Evolutionary conservation across 257 asterid genomes (phyloP).

Genomic region (Solanum gracilifrons): DNA sequence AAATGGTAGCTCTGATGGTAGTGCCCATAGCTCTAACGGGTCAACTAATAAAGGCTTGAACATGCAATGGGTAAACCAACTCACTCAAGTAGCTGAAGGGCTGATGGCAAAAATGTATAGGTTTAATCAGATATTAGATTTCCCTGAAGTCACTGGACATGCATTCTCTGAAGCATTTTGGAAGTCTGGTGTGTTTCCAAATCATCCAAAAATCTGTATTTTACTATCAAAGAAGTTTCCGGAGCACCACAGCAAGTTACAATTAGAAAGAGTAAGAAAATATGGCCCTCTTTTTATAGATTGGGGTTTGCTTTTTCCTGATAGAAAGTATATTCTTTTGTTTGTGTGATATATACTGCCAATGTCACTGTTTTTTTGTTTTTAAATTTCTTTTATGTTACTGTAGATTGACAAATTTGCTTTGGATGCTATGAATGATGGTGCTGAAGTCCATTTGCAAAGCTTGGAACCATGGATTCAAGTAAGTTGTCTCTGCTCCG

Average conservation of each 20-base stretch:
- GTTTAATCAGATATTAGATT: conserved; percentile 87
- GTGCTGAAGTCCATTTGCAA: conserved; percentile 80
- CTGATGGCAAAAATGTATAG: conserved; percentile 94
- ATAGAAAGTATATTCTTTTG: background rate
- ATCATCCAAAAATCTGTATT: conserved; percentile 77
- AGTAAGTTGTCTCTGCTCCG: conserved; percentile 21
- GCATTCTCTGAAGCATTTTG: conserved; percentile 83
- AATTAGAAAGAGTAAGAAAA: conserved; percentile 81
- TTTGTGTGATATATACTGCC: conserved; percentile 5
- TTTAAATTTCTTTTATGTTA: background rate
- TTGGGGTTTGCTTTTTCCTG: background rate
- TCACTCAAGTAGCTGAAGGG: conserved; percentile 92
- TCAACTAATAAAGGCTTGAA: conserved; percentile 74
- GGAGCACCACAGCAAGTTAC: conserved; percentile 92
- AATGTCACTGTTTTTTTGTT: background rate
- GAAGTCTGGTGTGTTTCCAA: conserved; percentile 94
- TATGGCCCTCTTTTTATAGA: background rate
- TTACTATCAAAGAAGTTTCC: conserved; percentile 92
- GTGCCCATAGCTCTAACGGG: conserved; percentile 38
- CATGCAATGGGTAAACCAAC: conserved; percentile 98
- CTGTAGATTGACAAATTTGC: conserved; percentile 84
- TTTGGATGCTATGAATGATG: conserved; percentile 74
- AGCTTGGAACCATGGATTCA: conserved; percentile 97
- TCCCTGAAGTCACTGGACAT: conserved; percentile 76
- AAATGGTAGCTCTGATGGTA: conserved; percentile 48